Evolutionary conservation across 1,284 basidiomycete species (phyloP).

Genomic region (Inonotus hispidus): DNA sequence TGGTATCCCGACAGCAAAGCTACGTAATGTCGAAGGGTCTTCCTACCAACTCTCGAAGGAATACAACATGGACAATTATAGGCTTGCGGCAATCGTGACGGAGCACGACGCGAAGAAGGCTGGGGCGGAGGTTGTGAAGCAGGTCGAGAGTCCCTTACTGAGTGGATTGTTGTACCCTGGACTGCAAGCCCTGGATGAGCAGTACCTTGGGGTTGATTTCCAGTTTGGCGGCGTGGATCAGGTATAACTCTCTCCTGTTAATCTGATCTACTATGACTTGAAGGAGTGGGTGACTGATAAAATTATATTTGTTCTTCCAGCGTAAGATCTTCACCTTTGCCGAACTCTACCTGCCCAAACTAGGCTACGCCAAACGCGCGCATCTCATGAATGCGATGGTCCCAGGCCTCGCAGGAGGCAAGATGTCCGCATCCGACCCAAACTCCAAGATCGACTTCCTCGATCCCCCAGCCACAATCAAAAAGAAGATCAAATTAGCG

Average conservation of each 20-base stretch:
- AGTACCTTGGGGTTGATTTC: conserved; percentile 95
- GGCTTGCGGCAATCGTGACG: conserved; percentile 82
- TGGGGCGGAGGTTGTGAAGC: conserved; percentile 99
- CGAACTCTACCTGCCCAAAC: conserved; percentile 87
- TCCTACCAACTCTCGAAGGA: conserved; percentile 89
- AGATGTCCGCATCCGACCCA: conserved; percentile 98
- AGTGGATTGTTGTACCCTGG: conserved; percentile 95
- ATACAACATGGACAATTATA: conserved; percentile 96
- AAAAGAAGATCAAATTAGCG: conserved; percentile 88
- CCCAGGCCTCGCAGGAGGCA: conserved; percentile 89
- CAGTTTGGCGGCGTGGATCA: conserved; percentile 99
- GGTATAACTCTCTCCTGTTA: no score
- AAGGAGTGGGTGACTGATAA: conserved; percentile 3
- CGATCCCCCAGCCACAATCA: conserved; percentile 78
- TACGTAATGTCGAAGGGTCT: conserved; percentile 86
- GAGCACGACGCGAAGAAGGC: conserved; percentile 98
- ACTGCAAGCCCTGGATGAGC: conserved; percentile 94
- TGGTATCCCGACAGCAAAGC: conserved; percentile 83
- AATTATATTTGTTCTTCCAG: conserved; percentile 34
- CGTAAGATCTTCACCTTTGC: conserved; percentile 99
- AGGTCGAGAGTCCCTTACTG: conserved; percentile 88
- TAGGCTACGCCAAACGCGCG: conserved; percentile 93
- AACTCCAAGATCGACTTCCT: conserved; percentile 98
- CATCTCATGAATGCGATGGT: conserved; percentile 99
- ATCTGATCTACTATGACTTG: background rate